Evolutionary conservation across 495 filamentous ascomycete genomes (phyloP).

Genomic region (Penicillium flavigenum): DNA sequence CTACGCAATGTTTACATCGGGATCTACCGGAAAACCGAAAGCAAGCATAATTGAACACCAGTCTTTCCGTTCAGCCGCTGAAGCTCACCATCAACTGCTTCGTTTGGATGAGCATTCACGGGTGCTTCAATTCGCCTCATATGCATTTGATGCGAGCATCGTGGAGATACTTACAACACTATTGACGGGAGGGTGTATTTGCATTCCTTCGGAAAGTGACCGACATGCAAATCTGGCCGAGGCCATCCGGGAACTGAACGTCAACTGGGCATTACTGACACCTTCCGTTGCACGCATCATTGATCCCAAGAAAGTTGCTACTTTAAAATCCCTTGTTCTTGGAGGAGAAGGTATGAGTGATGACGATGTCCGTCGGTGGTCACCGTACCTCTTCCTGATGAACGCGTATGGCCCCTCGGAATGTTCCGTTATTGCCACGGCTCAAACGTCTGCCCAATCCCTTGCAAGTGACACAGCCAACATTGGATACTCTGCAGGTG

Average conservation of each 20-base stretch:
- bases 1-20: constrained; percentile 44
- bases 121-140: constrained; percentile 33
- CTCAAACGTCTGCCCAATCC: neutral
- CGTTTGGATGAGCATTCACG: neutral
- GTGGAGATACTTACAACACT: constrained; percentile 23
- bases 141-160: constrained; percentile 27
- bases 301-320: constrained; percentile 27
- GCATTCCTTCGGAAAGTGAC: constrained; percentile 27
- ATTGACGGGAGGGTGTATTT: constrained; percentile 26
- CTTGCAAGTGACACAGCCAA: neutral
- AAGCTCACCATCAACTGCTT: constrained; percentile 13
- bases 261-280: neutral
- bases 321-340: constrained; percentile 13
- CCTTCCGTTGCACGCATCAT: constrained; percentile 15
- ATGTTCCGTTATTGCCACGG: neutral
- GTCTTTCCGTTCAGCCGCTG: constrained; percentile 11
- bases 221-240: neutral
- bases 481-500: neutral
- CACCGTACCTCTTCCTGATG: neutral
- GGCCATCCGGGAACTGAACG: neutral
- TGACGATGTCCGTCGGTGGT: constrained; percentile 12
- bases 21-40: constrained; percentile 66
- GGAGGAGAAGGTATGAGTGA: constrained; percentile 19
- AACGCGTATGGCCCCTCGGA: constrained; percentile 1
- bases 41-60: constrained; percentile 55